phyloP scores from a whole-genome alignment of 2,329 filamentous ascomycete genomes.

The Ceratocystis ficicola region DNA sequence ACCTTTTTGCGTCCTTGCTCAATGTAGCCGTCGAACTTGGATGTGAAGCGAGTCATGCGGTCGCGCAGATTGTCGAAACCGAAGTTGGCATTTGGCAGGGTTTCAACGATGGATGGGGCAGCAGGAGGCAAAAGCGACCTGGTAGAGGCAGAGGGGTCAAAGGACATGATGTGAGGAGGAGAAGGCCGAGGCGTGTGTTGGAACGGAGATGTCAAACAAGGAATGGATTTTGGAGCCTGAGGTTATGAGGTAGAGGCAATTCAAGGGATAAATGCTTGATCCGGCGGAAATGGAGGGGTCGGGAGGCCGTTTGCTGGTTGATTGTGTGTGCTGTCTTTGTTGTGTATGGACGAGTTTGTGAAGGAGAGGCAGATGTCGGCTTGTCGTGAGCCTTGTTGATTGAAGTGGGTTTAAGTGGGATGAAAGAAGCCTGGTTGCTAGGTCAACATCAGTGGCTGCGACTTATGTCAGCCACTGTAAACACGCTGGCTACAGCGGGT shows the following conservation, averaged over 20 bases:
- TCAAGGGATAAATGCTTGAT: neutral
- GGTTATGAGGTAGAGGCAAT: no score
- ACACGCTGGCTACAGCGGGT: neutral
- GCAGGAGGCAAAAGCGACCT: constrained; percentile 47
- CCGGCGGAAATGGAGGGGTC: constrained; percentile 1
- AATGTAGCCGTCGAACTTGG: constrained; percentile 85
- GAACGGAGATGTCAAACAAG: neutral
- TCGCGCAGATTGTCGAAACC: constrained; percentile 91
- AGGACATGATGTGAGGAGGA: constrained; percentile 38
- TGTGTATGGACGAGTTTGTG: neutral
- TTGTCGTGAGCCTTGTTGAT: neutral
- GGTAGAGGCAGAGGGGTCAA: constrained; percentile 57
- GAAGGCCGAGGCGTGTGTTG: neutral
- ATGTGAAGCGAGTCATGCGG: constrained; percentile 86
- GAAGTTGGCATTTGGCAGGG: constrained; percentile 82
- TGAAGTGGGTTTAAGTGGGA: neutral
- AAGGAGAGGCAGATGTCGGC: neutral
- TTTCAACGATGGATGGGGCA: constrained; percentile 59
- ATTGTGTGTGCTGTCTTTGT: no score
- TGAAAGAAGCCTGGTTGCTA: constrained; percentile 9
- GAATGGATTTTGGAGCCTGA: neutral
- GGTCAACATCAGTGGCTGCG: constrained; percentile 2
- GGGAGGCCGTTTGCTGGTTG: neutral
- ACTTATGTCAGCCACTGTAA: constrained; percentile 10
- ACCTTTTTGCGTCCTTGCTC: constrained; percentile 82